These are phyloP conservation scores for Gracilaria domingensis DNA, from an alignment of 23 red algal genomes.

Conservation along the genomic window DNA sequence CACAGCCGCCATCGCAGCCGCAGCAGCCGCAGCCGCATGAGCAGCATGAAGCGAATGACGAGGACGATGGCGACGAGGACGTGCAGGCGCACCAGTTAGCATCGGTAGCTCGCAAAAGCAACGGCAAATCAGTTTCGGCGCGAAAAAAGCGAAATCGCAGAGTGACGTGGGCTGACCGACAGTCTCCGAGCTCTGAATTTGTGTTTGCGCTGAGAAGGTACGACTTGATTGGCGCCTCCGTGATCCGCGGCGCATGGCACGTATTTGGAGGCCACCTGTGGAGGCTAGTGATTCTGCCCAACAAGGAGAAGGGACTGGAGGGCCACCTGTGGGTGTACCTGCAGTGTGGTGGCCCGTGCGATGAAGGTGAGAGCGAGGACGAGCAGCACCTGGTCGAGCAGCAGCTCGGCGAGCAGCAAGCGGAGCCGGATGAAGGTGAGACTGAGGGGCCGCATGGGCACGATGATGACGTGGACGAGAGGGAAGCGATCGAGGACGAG, in stretches of 20 bases:
- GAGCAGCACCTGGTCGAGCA: neutral
- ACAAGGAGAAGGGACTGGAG: conserved; percentile 61
- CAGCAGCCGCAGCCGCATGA: too few relatives aligned
- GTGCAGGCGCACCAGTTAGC: too few relatives aligned
- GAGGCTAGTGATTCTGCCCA: conserved; percentile 93
- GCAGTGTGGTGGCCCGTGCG: conserved; percentile 80
- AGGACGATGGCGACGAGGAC: too few relatives aligned
- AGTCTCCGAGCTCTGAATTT: conserved; percentile 22
- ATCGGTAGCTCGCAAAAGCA: neutral
- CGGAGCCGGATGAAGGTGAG: neutral
- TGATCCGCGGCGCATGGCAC: conserved; percentile 78
- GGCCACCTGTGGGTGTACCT: conserved; percentile 74
- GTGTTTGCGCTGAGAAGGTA: conserved; percentile 50
- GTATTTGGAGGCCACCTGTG: conserved; percentile 78
- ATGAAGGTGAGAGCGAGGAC: neutral
- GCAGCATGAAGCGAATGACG: too few relatives aligned
- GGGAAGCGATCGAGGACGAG: neutral
- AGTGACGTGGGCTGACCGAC: conserved; percentile 15
- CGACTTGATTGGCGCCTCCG: conserved; percentile 45
- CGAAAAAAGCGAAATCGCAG: conserved; percentile 12
- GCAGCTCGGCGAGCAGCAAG: too few relatives aligned
- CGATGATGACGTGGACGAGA: neutral
- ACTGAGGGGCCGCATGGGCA: neutral
- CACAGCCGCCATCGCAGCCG: too few relatives aligned
- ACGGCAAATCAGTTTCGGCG: neutral